Base-by-base conservation (phyloP, 352 stramenopile genomes). In the Phytophthora rubi region DNA sequence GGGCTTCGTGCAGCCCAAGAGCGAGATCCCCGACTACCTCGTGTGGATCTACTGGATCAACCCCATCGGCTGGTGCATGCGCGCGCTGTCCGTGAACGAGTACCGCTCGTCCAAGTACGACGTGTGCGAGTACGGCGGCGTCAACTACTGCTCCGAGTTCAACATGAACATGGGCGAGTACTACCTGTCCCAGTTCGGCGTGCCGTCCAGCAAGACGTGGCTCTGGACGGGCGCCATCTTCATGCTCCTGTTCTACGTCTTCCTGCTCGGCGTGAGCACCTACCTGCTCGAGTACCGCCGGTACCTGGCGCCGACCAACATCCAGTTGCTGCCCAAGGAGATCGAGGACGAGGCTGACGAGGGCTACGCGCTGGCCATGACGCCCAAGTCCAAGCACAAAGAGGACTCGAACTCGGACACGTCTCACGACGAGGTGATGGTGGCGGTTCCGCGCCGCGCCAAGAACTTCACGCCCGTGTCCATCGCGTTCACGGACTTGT, bases 31-130 rank as follows among this genome's bases (percentile, higher is more conserved):
- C 1, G 48, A 62, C n/a, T 77, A 66, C 42, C 30, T 65, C 16
- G 70, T 69, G 10, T 87, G 80, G 80, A 47, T 86, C 53, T 85
- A 81, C 60, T 85, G 66, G 59, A 64, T 86, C 30, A 79, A 84
- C 44, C 80, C 80, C 3, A 68, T 85, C 30, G 45, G 47, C 5
- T 90, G 78, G 76, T 77, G 68, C 48, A 75, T 83, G 48, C 78
- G 80, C 28, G 73, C 76, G 13, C 54, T 86, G 13, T 60, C 62
- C 37, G 65, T 86, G 30, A 86, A 86, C 56, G 67, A 88, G 66
- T 88, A 83, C 59, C 67, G 67, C 42, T 37, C 65, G 56, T 59
- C 49, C 44, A 67, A 63, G 48, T 80, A 73, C 59, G 52, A 78
- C 35, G 59, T 74, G 12, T 81, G 74, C 30, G 58, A 62, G 44